These are phyloP conservation scores for Cladosporium sp. DNA, from an alignment of 2,329 filamentous ascomycete genomes.

Conservation along the genomic window DNA sequence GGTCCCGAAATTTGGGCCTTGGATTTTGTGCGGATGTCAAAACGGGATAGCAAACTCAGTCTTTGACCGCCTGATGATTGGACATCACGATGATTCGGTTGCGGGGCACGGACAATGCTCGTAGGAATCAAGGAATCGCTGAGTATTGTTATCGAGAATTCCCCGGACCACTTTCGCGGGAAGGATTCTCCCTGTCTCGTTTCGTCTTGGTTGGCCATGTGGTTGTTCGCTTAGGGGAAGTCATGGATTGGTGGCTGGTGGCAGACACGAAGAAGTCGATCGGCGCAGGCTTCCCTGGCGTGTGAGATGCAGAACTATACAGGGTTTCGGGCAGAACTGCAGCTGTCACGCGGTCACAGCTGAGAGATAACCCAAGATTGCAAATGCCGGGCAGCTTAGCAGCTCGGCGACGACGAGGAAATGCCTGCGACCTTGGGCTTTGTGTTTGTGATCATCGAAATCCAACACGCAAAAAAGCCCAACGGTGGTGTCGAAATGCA, in stretches of 20 bases:
- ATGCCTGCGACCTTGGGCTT: background rate
- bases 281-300: slow-evolving; percentile 4
- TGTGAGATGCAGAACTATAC: background rate
- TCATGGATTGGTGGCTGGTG: too few relatives aligned
- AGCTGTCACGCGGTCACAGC: background rate
- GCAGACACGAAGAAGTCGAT: background rate
- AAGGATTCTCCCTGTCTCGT: slow-evolving; percentile 12
- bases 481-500: too few relatives aligned
- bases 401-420: background rate
- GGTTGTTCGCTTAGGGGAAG: slow-evolving; percentile 3
- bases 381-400: background rate
- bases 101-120: slow-evolving; percentile 9
- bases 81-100: background rate
- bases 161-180: slow-evolving; percentile 12
- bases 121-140: background rate
- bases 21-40: slow-evolving; percentile 6
- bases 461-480: too few relatives aligned
- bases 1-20: slow-evolving; percentile 8
- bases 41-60: slow-evolving; percentile 4
- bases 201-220: slow-evolving; percentile 11
- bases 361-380: background rate
- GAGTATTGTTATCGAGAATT: slow-evolving; percentile 6
- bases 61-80: background rate
- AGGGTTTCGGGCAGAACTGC: slow-evolving; percentile 2
- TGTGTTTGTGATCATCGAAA: background rate